Conservation (phyloP, 148 eudicot species). For the Amaranthus hypochondriacus region DNA sequence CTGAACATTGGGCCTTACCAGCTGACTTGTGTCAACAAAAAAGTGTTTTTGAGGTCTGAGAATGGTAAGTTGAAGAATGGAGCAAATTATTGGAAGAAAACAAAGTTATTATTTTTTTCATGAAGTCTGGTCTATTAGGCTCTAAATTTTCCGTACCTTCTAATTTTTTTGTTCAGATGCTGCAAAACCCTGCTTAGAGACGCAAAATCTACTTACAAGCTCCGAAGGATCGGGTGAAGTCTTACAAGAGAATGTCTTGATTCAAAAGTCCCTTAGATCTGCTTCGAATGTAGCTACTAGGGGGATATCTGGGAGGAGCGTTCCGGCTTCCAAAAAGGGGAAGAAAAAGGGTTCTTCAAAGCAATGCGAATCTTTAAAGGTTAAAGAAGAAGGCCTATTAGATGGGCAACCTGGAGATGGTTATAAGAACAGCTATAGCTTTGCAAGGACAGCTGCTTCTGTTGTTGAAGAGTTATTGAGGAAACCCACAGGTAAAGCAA, state of each 20-base stretch:
- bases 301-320: slow-evolving; percentile 19
- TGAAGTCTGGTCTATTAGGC: slow-evolving; percentile 29
- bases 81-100: slow-evolving; percentile 22
- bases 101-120: slow-evolving; percentile 21
- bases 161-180: slow-evolving; percentile 16
- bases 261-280: slow-evolving; percentile 19
- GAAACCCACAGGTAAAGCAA: slow-evolving; percentile 53
- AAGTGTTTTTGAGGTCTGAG: slow-evolving; percentile 30
- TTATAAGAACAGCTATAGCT: slow-evolving; percentile 60
- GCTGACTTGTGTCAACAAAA: slow-evolving; percentile 29
- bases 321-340: slow-evolving; percentile 27
- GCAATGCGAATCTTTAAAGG: slow-evolving; percentile 18
- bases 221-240: slow-evolving; percentile 68
- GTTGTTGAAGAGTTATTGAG: slow-evolving; percentile 56
- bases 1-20: slow-evolving; percentile 41
- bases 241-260: slow-evolving; percentile 39
- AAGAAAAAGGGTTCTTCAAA: slow-evolving; percentile 32
- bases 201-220: slow-evolving; percentile 37
- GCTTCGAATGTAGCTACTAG: slow-evolving; percentile 24
- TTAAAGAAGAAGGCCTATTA: slow-evolving; percentile 19
- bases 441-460: slow-evolving; percentile 65
- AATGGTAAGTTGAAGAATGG: slow-evolving; percentile 24
- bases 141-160: slow-evolving; percentile 21
- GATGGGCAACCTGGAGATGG: slow-evolving; percentile 24
- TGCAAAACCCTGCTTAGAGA: slow-evolving; percentile 19